Conservation (phyloP, 148 eudicot genomes). For the Camellia sinensis region DNA sequence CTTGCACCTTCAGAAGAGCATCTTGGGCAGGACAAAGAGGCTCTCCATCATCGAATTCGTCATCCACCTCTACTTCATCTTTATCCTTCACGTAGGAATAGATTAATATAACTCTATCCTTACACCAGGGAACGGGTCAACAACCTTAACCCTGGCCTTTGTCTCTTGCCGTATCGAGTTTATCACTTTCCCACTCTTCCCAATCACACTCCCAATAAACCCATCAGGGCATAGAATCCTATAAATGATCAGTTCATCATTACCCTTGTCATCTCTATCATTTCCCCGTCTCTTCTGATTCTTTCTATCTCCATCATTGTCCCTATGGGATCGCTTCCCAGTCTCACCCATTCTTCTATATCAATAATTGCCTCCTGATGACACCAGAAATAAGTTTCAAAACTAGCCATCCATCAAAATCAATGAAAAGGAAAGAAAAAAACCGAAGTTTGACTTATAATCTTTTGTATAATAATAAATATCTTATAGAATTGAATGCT, state of each 20-base stretch:
- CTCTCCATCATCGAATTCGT: slow-evolving; percentile 49
- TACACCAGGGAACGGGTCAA: slow-evolving; percentile 88
- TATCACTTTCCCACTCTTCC: slow-evolving; percentile 85
- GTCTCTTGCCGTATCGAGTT: slow-evolving; percentile 78
- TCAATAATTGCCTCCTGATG: slow-evolving; percentile 13
- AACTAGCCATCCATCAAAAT: neutral
- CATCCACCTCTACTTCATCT: slow-evolving; percentile 63
- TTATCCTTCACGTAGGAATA: slow-evolving; percentile 81
- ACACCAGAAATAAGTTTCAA: neutral
- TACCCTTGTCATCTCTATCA: slow-evolving; percentile 54
- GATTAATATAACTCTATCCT: slow-evolving; percentile 68
- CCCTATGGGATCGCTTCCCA: slow-evolving; percentile 62
- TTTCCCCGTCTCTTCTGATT: slow-evolving; percentile 60
- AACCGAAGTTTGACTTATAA: neutral
- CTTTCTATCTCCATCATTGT: slow-evolving; percentile 45
- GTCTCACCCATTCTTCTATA: slow-evolving; percentile 62
- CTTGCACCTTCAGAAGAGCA: slow-evolving; percentile 76
- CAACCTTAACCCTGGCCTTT: slow-evolving; percentile 79
- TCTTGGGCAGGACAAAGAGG: slow-evolving; percentile 92
- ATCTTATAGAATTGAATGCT: neutral
- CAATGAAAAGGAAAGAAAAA: neutral
- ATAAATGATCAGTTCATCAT: slow-evolving; percentile 64
- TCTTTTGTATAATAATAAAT: neutral
- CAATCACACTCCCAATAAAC: slow-evolving; percentile 91
- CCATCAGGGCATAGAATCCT: slow-evolving; percentile 81